Evolutionary conservation across 2,329 filamentous ascomycete genomes (phyloP), one percentile per base, ranked within the genome.

Genomic region (Cercospora sesami): DNA sequence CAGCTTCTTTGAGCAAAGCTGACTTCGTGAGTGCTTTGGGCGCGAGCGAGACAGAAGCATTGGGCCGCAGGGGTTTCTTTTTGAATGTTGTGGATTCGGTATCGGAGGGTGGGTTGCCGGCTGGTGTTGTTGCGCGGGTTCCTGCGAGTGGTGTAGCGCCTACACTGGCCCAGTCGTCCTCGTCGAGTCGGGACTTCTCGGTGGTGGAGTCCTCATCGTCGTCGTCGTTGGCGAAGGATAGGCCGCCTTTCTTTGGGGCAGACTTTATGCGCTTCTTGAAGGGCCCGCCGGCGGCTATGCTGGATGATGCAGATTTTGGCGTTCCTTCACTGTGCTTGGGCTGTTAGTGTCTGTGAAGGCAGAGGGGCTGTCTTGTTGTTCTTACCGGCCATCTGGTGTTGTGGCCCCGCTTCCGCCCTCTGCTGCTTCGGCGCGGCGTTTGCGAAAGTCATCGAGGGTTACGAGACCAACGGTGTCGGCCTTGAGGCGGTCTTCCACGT

Each of bases 381-480:
- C 85, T 84, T 83, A 91, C 88, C 87, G 84, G 79, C 89, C 87
- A 55, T 81, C 80, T 45, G 86, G 85, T 45, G 86, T 87, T 51
- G 80, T 82, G 33, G 82, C 81, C 64, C 86, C 83, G 63, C 90
- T 76, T 89, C 88, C 12, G 42, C 63, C 69, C 63, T 74, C 73
- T 75, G 95, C 92, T n/a, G 94, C 92, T 80, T 97, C 93, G 74
- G 93, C 94, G 80, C 94, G 92, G 68, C 95, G 90, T 82, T 99
- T 98, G 80, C 94, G 93, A 80, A 96, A 98, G 78, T 98, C 95
- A 72, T 92, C 93, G 53, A 97, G 89, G 67, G 92, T 88, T 63
- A 98, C 94, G 2, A 99, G 89, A 48, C 95, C 95, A 72, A 97
- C 93, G 0, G 93, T 96, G 76, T 93, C 89, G 64, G 89, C 92